Evolutionary conservation across 2,329 filamentous ascomycete genomes (phyloP).

Genomic region (Talaromyces verruculosus): DNA sequence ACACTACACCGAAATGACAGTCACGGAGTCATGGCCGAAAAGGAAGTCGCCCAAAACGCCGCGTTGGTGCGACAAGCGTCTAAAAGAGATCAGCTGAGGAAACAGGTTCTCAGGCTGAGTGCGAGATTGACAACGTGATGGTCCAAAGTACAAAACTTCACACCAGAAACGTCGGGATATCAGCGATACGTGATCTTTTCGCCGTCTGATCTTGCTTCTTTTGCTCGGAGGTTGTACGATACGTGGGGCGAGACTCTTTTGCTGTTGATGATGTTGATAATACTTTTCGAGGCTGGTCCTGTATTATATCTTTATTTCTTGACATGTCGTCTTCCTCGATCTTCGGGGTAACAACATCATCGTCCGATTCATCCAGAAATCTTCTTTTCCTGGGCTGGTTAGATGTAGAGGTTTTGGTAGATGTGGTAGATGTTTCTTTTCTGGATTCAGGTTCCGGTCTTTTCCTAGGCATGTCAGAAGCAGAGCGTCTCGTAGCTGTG

Average conservation of each 20-base stretch:
- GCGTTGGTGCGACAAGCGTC: slow-evolving; percentile 30
- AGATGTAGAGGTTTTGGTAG: not conserved
- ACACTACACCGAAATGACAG: slow-evolving; percentile 37
- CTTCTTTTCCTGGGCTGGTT: slow-evolving; percentile 34
- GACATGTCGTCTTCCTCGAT: slow-evolving; percentile 27
- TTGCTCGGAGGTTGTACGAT: slow-evolving; percentile 16
- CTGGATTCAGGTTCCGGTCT: not conserved
- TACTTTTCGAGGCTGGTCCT: slow-evolving; percentile 24
- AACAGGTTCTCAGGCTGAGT: slow-evolving; percentile 5
- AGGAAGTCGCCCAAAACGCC: slow-evolving; percentile 30
- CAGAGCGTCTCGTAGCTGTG: not conserved
- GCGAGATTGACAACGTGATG: slow-evolving; percentile 8
- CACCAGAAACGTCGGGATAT: slow-evolving; percentile 47
- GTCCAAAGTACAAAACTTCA: slow-evolving; percentile 26
- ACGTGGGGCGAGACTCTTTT: not conserved
- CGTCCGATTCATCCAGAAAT: slow-evolving; percentile 42
- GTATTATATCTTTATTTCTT: slow-evolving; percentile 25
- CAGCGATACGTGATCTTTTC: slow-evolving; percentile 42
- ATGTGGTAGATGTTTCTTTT: not conserved
- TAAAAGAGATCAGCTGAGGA: slow-evolving; percentile 26
- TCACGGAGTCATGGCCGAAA: slow-evolving; percentile 31
- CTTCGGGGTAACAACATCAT: slow-evolving; percentile 30
- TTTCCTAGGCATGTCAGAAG: not conserved
- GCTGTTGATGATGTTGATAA: slow-evolving; percentile 7
- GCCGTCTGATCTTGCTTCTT: slow-evolving; percentile 24